These are phyloP conservation scores for Fusarium abutilonis DNA, from an alignment of 2,329 filamentous ascomycete genomes.

Conservation along the genomic window DNA sequence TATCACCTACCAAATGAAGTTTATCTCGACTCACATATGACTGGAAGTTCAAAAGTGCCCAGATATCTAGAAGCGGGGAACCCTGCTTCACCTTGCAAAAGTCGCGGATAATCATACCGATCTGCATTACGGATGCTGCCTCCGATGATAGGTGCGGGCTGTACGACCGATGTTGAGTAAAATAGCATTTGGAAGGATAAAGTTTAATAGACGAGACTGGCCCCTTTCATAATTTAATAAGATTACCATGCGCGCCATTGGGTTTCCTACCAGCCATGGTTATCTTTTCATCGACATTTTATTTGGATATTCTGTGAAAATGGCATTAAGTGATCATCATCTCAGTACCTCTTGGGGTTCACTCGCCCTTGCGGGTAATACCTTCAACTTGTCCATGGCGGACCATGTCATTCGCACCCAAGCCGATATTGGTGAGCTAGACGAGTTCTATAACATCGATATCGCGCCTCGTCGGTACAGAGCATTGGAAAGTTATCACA, in stretches of 20 bases:
- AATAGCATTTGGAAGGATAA: constrained; percentile 10
- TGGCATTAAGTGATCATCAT: constrained; percentile 11
- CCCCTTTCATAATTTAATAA: too few species aligned
- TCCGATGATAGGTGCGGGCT: constrained; percentile 17
- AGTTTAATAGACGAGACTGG: neutral
- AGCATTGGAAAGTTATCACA: constrained; percentile 17
- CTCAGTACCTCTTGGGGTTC: constrained; percentile 2
- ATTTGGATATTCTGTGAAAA: neutral
- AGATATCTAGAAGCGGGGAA: constrained; percentile 28
- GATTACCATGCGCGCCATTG: too few species aligned
- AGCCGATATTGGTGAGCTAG: constrained; percentile 23
- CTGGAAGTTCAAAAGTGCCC: constrained; percentile 28
- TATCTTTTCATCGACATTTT: neutral
- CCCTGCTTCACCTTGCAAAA: constrained; percentile 20
- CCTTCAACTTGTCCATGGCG: constrained; percentile 23
- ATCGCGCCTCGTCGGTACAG: constrained; percentile 14
- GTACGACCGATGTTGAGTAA: neutral
- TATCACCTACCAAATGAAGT: constrained; percentile 28
- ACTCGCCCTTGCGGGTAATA: neutral
- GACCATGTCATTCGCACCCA: constrained; percentile 31
- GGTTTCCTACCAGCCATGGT: neutral
- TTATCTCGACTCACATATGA: constrained; percentile 20
- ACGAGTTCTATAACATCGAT: constrained; percentile 27
- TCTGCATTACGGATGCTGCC: constrained; percentile 9
- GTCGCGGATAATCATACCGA: constrained; percentile 7